phyloP scores from a whole-genome alignment of 768 basidiomycete genomes.

The Tulasnella sp. region DNA sequence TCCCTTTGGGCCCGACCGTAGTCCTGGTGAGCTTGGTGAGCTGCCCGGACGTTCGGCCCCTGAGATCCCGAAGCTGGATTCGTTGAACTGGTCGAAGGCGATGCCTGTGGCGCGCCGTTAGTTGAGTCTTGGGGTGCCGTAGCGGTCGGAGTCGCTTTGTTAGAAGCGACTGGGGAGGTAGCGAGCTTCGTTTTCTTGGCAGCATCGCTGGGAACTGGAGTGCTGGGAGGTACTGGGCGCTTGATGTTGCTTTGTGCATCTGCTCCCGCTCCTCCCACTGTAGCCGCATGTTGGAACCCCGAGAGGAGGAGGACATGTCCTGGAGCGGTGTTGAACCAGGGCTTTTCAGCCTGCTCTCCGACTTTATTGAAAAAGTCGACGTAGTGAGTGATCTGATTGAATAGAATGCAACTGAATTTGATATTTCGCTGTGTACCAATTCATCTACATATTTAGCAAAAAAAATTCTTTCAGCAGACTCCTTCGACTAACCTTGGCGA shows the following conservation, averaged over 20 bases:
- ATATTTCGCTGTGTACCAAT: constrained; percentile 11
- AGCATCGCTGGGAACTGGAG: neutral
- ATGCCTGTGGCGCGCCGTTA: neutral
- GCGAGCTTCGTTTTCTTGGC: neutral
- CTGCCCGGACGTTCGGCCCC: neutral
- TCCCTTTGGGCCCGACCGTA: neutral
- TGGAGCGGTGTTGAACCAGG: neutral
- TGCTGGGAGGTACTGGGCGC: neutral
- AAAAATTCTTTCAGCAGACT: neutral
- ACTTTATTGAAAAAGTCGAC: constrained; percentile 17
- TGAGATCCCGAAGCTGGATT: neutral
- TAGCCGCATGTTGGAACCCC: neutral
- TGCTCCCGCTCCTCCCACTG: neutral
- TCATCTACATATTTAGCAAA: neutral
- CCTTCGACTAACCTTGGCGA: constrained; percentile 10
- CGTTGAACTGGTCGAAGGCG: neutral
- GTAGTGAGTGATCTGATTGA: neutral
- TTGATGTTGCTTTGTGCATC: neutral
- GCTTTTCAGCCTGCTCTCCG: neutral
- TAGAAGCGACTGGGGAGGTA: neutral
- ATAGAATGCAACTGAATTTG: constrained; percentile 10
- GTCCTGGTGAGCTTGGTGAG: neutral
- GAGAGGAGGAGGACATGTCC: constrained; percentile 20
- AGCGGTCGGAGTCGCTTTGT: neutral
- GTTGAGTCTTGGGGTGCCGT: neutral